Base-by-base conservation (phyloP, 1,139 yeast genomes). In the Scheffersomyces insectosa region DNA sequence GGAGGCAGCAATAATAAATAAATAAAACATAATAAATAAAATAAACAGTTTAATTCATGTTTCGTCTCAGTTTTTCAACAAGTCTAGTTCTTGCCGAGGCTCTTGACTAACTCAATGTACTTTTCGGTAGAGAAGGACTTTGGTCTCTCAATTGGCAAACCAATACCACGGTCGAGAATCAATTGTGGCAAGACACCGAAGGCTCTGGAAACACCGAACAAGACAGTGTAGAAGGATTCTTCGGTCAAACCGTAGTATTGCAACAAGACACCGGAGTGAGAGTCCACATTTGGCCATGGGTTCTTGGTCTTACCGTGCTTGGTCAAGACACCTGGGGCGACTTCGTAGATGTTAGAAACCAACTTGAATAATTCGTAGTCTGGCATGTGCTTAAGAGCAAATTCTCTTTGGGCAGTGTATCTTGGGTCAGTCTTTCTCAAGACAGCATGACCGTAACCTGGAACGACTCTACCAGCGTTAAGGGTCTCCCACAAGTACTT, bases 241-340 rank as follows among this genome's bases (percentile, higher is more conserved):
- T 93, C 96, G 50, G 88, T 87, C 72, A 93, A 82, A 56, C 98
- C 98, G 78, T 91, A 93, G 83, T 93, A 90, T 75, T 91, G 96
- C 77, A 93, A 84, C 61, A 93, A 77, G 56, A 91, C 96, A 77
- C 98, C 98, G 43, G 97, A 90, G 75, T 89, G 96, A 47, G 97
- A 88, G 75, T 91, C 98, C 60, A 91, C 98, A 72, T 91, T 91
- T 72, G 98, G 98, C 93, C 93, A 90, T 75, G 97, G 97, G 83
- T 90, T 91, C 83, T 89, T 88, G 66, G 97, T 90, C 83, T 91
- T 91, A 72, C 98, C 98, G 73, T 91, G 98, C 78, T 89, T 82
- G 65, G 95, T 86, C 68, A 91, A 81, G 50, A 91, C 98, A 60
- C 82, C 86, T 68, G 98, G 98, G 52, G 97, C 98, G 64, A 91